phyloP scores from a whole-genome alignment of 441 rosid species.

The Gossypium schwendimanii region DNA sequence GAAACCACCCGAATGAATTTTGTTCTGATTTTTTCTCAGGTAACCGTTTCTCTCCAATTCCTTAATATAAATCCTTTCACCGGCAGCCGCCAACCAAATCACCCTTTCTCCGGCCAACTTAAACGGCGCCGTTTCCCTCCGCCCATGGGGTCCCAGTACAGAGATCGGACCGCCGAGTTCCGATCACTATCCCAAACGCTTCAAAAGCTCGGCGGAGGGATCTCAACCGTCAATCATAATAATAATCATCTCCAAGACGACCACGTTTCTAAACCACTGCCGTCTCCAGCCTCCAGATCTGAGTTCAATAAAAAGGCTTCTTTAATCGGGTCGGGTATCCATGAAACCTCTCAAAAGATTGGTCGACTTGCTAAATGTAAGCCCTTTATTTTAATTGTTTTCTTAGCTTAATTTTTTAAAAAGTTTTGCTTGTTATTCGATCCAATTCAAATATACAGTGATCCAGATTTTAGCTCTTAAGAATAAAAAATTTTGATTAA shows the following conservation, averaged over 20 bases:
- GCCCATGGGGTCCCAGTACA: conserved; percentile 44
- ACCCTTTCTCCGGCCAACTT: background rate
- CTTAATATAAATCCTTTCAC: background rate
- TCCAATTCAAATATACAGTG: background rate
- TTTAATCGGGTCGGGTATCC: conserved; percentile 55
- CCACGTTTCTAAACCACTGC: conserved; percentile 26
- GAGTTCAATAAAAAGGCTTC: conserved; percentile 79
- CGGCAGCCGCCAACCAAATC: background rate
- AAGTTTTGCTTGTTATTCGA: background rate
- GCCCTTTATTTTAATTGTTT: background rate
- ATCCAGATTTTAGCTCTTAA: background rate
- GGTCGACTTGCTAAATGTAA: conserved; percentile 62
- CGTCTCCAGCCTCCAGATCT: conserved; percentile 48
- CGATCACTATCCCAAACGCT: conserved; percentile 58
- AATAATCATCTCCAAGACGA: conserved; percentile 16
- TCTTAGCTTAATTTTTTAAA: background rate
- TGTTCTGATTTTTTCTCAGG: background rate
- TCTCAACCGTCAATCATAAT: conserved; percentile 23
- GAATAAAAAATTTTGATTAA: background rate
- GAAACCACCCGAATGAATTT: background rate
- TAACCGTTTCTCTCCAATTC: background rate
- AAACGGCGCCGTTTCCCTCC: background rate
- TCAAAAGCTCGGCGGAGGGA: conserved; percentile 61
- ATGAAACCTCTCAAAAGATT: conserved; percentile 71
- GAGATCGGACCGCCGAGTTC: conserved; percentile 87